Percentiles rank a stretch among this genome's conserved stretches.
These are phyloP conservation scores for Trypanosoma avium DNA, from an alignment of 208 protist species.

Conservation along the genomic window DNA sequence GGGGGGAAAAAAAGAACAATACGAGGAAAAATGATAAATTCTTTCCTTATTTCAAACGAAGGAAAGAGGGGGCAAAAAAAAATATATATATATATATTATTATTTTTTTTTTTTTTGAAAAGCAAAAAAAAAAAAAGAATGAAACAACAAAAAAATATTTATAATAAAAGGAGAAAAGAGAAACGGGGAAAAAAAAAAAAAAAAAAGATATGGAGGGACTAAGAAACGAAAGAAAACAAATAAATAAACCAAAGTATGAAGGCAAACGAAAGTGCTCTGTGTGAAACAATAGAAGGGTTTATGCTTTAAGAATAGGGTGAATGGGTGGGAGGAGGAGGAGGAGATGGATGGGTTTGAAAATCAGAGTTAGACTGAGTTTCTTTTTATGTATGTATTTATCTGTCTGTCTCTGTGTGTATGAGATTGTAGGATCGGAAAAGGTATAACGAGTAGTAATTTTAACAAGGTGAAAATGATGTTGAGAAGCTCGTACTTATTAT, in stretches of 20 bases:
- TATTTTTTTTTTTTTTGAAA: no score
- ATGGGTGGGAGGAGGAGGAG: no score
- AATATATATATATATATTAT: background rate
- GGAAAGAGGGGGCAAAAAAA: background rate
- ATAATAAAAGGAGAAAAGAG: no score
- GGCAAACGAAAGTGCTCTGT: no score
- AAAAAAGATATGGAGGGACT: no score
- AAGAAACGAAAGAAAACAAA: no score
- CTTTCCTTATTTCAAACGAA: background rate
- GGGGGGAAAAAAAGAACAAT: background rate
- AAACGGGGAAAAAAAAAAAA: no score
- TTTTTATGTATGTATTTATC: background rate
- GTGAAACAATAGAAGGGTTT: no score
- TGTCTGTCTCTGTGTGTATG: background rate
- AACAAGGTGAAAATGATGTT: background rate
- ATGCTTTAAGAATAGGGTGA: no score
- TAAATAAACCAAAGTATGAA: no score
- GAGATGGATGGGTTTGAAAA: background rate
- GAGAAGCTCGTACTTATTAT: background rate
- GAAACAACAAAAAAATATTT: background rate
- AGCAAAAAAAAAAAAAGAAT: slow-evolving; percentile 4
- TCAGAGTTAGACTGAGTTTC: background rate
- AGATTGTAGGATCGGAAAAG: background rate
- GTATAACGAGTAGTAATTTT: background rate
- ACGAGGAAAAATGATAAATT: background rate